Percentiles rank a stretch among this genome's conserved stretches.
Evolutionary conservation across 2,329 filamentous ascomycete species (phyloP).

Genomic region (Orbilia blumenaviensis): DNA sequence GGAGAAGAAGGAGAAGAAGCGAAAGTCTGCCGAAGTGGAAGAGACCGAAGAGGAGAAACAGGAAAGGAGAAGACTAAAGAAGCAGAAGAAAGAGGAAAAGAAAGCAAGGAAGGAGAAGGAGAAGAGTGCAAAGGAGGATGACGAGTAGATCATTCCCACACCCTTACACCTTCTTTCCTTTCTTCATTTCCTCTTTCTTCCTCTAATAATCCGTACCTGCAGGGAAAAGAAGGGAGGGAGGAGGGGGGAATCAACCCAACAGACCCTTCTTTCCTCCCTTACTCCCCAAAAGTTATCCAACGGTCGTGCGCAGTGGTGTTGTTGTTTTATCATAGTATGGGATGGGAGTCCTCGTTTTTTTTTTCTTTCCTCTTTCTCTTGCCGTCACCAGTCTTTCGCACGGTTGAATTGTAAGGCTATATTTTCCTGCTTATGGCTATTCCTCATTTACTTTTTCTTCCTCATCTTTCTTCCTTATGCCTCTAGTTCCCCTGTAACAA

Average conservation of each 20-base stretch:
- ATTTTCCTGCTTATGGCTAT: constrained; percentile 14
- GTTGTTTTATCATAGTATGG: constrained; percentile 30
- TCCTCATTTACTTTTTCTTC: not conserved
- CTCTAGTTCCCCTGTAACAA: constrained; percentile 34
- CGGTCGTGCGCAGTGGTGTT: too few relatives aligned
- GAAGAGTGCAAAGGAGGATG: constrained; percentile 61
- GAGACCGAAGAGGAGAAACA: constrained; percentile 67
- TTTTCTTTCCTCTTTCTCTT: not conserved
- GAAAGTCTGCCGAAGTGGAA: constrained; percentile 66
- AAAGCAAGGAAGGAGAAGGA: constrained; percentile 76
- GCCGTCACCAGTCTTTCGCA: too few relatives aligned
- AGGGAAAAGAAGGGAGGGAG: not conserved
- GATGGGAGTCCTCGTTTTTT: constrained; percentile 43
- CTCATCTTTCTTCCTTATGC: not conserved
- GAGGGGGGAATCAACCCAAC: not conserved
- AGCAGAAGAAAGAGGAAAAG: constrained; percentile 84
- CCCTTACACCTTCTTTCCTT: not conserved
- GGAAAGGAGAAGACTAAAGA: constrained; percentile 71
- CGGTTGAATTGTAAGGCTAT: constrained; percentile 6
- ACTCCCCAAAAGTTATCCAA: too few relatives aligned
- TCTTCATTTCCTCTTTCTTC: not conserved
- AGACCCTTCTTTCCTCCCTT: too few relatives aligned
- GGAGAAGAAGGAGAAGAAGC: constrained; percentile 67
- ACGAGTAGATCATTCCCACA: not conserved
- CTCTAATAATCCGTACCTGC: not conserved